Conservation (phyloP, 2,329 filamentous ascomycete genomes). For the Fusarium oligoseptatum region DNA sequence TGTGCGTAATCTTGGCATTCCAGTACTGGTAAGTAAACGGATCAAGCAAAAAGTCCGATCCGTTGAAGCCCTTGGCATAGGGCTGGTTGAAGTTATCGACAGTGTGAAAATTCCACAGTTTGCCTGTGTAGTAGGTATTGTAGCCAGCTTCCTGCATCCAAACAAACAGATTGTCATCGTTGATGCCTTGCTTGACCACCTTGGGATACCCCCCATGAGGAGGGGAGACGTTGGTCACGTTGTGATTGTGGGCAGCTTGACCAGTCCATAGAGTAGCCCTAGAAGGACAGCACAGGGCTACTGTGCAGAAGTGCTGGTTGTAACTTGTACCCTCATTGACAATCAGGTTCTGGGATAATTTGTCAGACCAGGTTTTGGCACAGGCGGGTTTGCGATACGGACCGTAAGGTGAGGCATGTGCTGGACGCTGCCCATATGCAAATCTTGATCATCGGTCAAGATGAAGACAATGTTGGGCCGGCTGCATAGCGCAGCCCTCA, state of each 20-base stretch:
- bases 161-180: slow-evolving; percentile 71
- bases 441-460: slow-evolving; percentile 75
- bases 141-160: slow-evolving; percentile 78
- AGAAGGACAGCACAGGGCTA: slow-evolving; percentile 74
- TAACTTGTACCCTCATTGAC: slow-evolving; percentile 69
- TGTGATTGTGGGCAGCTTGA: slow-evolving; percentile 76
- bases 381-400: not conserved
- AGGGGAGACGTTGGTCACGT: slow-evolving; percentile 69
- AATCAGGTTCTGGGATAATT: not conserved
- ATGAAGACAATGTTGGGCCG: slow-evolving; percentile 72
- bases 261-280: slow-evolving; percentile 75
- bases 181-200: slow-evolving; percentile 72
- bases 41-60: slow-evolving; percentile 16
- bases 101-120: slow-evolving; percentile 75
- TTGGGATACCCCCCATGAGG: slow-evolving; percentile 63
- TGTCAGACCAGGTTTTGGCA: not conserved
- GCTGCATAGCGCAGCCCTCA: not conserved
- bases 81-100: slow-evolving; percentile 69
- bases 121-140: slow-evolving; percentile 79
- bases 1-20: slow-evolving; percentile 10
- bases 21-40: slow-evolving; percentile 17
- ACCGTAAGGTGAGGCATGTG: slow-evolving; percentile 69
- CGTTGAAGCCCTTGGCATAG: slow-evolving; percentile 54
- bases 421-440: slow-evolving; percentile 69
- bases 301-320: slow-evolving; percentile 72